Base-by-base conservation (phyloP, 139 green algal species). In the Closterium sp. region DNA sequence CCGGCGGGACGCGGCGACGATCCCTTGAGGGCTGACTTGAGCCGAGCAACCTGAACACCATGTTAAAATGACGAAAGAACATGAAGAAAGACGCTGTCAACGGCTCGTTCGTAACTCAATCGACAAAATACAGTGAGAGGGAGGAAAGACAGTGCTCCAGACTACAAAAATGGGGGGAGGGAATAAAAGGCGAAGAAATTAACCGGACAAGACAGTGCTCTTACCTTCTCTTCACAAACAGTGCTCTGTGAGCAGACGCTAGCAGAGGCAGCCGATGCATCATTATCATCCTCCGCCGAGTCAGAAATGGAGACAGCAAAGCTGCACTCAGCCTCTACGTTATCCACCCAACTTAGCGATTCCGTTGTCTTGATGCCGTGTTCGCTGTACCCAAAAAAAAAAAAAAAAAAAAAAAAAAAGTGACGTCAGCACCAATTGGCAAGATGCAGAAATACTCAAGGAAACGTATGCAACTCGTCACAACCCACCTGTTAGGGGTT, bases 1-100 rank as follows among this genome's bases (percentile, higher is more conserved):
- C 66, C 86, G 3, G 86, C 81, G 86, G 86, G 86, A 89, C 86
- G 86, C 32, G 86, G 86, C 66, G 55, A 34, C 9, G 35, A 43
- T 33, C 86, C 86, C 28, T 55, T 43, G 31, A 89, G 32, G n/a
- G 86, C 12, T 28, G 55, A 3, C 55, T 76, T 76, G 16, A 76
- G 55, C 12, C 25, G 55, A 76, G 55, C 55, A 76, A 28, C 55
- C 55, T 76, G 55, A 76, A 76, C 12, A 76, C 2, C 16, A 76
- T n/a, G n/a, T n/a, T n/a, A n/a, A n/a, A n/a, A n/a, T n/a, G n/a
- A n/a, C n/a, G n/a, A n/a, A n/a, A n/a, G n/a, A n/a, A n/a, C n/a
- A n/a, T n/a, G n/a, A n/a, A n/a, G n/a, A n/a, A n/a, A n/a, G n/a
- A n/a, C n/a, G n/a, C n/a, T n/a, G n/a, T n/a, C n/a, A n/a, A n/a